Conservation (phyloP, 2,329 filamentous ascomycete genomes). For the Diaporthe vaccinii region DNA sequence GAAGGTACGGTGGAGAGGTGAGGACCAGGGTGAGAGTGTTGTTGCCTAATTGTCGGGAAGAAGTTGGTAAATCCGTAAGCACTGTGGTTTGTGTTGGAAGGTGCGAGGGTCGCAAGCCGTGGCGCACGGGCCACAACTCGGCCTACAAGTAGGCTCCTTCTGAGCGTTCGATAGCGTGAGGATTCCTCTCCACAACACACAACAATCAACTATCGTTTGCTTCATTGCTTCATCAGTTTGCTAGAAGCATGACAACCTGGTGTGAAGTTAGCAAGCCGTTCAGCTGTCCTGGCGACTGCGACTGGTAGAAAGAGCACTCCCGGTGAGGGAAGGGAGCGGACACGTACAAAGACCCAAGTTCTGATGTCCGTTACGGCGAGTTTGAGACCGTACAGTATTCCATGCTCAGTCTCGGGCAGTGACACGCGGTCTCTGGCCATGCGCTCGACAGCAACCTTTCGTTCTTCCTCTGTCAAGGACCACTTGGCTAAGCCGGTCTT, state of each 20-base stretch:
- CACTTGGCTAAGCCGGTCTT: constrained; percentile 8
- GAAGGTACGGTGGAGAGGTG: constrained; percentile 60
- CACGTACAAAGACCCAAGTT: constrained; percentile 29
- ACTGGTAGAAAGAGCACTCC: background rate
- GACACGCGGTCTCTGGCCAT: constrained; percentile 13
- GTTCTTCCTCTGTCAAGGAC: constrained; percentile 24
- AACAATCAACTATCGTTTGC: no score
- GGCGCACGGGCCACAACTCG: no score
- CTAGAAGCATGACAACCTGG: constrained; percentile 1
- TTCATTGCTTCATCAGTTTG: no score
- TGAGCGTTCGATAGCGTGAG: no score
- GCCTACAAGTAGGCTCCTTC: no score
- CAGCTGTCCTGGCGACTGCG: background rate
- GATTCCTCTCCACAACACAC: no score
- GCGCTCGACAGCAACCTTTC: constrained; percentile 4
- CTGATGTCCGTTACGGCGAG: background rate
- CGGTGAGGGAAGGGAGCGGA: background rate
- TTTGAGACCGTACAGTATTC: background rate
- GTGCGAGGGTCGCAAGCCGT: no score
- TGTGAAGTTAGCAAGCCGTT: background rate
- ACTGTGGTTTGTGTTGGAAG: no score
- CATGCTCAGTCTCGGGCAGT: background rate
- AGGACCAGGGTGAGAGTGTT: constrained; percentile 57
- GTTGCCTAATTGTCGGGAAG: constrained; percentile 48
- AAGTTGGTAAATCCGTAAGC: background rate